Conservation (phyloP, 73 alveolate species). For the Paramecium tetraurelia region DNA sequence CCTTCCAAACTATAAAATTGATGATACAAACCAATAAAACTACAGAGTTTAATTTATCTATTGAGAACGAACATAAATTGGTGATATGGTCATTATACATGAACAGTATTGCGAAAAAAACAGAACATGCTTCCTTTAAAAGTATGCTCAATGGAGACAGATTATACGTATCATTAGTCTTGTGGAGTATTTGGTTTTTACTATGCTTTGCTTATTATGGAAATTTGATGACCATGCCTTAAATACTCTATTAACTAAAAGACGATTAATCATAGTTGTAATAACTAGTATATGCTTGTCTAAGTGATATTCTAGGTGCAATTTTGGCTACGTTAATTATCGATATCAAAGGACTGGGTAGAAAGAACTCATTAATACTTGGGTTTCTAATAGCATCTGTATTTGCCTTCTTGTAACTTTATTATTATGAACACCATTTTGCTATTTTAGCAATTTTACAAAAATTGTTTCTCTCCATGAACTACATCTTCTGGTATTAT, state of each 20-base stretch:
- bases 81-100: conserved; percentile 22
- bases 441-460: not conserved
- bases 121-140: conserved; percentile 39
- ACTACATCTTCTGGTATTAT: not conserved
- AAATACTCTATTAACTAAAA: conserved; percentile 20
- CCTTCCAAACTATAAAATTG: not conserved
- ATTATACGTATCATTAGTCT: conserved; percentile 15
- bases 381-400: not conserved
- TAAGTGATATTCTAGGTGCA: conserved; percentile 51
- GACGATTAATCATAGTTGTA: not conserved
- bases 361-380: conserved; percentile 41
- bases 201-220: conserved; percentile 58
- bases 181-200: conserved; percentile 46
- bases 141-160: conserved; percentile 33
- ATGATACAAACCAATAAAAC: conserved; percentile 19
- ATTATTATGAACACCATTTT: not conserved
- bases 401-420: not conserved
- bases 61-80: conserved; percentile 27
- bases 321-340: conserved; percentile 55
- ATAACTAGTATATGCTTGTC: not conserved
- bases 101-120: conserved; percentile 38
- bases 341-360: conserved; percentile 56
- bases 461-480: conserved; percentile 38
- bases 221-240: conserved; percentile 34
- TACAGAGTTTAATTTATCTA: not conserved